These are phyloP conservation scores for Ophiosphaerella korrae DNA, from an alignment of 2,329 filamentous ascomycete species.

Conservation along the genomic window DNA sequence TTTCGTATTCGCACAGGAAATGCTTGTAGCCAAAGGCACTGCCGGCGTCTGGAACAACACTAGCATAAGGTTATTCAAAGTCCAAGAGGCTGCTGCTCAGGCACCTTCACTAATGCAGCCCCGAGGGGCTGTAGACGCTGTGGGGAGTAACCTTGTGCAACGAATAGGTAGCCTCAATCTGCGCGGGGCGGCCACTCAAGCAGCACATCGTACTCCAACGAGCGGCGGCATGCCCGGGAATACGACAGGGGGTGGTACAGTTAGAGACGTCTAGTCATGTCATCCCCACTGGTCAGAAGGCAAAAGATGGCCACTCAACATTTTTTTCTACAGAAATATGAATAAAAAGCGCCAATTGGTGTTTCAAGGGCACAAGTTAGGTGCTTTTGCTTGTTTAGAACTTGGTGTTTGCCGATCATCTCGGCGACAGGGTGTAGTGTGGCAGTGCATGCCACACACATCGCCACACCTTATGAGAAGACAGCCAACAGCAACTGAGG, in stretches of 20 bases:
- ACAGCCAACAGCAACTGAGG: constrained; percentile 14
- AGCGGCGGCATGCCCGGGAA: constrained; percentile 28
- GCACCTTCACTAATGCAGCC: constrained; percentile 84
- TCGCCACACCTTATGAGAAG: constrained; percentile 10
- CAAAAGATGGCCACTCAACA: constrained; percentile 16
- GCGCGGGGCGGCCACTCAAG: constrained; percentile 47
- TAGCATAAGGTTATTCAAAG: constrained; percentile 82
- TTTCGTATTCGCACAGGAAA: constrained; percentile 87
- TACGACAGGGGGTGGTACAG: constrained; percentile 22
- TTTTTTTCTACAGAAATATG: constrained; percentile 9
- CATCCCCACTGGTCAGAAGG: constrained; percentile 4
- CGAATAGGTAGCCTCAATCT: constrained; percentile 83
- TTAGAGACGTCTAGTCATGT: constrained; percentile 42
- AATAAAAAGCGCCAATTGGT: constrained; percentile 27
- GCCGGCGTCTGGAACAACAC: constrained; percentile 96
- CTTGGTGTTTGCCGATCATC: constrained; percentile 24
- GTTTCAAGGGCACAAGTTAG: constrained; percentile 24
- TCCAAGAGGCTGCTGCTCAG: constrained; percentile 80
- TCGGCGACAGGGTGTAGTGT: constrained; percentile 3
- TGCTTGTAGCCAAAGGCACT: constrained; percentile 83
- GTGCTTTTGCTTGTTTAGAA: constrained; percentile 14
- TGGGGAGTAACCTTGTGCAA: constrained; percentile 86
- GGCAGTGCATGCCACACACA: constrained; percentile 9
- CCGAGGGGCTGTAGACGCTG: constrained; percentile 88
- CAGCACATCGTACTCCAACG: constrained; percentile 17